These are phyloP conservation scores for Capsicum rhomboideum DNA, from an alignment of 257 asterid genomes.

Conservation along the genomic window DNA sequence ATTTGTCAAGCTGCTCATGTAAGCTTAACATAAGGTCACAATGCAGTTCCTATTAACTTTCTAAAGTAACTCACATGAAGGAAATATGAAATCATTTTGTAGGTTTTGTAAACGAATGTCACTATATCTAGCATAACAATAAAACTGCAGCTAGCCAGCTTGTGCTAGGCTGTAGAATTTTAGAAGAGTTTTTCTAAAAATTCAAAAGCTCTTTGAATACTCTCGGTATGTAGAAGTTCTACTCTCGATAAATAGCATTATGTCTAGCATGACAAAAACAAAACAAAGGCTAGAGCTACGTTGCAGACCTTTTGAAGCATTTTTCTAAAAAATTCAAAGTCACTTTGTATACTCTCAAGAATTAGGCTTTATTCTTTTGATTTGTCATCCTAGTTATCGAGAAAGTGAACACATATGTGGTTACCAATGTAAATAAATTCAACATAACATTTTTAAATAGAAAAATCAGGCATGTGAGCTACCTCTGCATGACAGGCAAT, in stretches of 20 bases:
- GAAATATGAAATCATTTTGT: background rate
- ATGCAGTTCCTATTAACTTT: background rate
- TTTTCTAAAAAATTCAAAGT: background rate
- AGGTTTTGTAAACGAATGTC: background rate
- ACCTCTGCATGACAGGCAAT: slow-evolving; percentile 68
- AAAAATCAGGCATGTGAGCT: slow-evolving; percentile 4
- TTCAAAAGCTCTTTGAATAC: background rate
- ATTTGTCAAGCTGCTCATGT: background rate
- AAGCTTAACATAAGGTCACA: background rate
- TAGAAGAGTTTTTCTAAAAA: background rate
- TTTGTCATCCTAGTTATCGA: background rate
- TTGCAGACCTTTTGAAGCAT: background rate
- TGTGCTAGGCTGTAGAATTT: background rate
- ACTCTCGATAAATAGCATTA: background rate
- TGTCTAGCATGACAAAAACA: background rate
- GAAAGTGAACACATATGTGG: background rate
- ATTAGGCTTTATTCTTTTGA: background rate
- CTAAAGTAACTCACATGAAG: background rate
- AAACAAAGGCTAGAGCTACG: background rate
- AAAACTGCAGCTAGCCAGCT: background rate
- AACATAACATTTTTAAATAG: background rate
- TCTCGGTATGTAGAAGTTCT: background rate
- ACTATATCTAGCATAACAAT: background rate
- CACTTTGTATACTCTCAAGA: background rate
- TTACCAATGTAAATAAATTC: background rate